These are phyloP conservation scores for Davidsoniella virescens DNA, from an alignment of 2,329 filamentous ascomycete genomes.

Conservation along the genomic window DNA sequence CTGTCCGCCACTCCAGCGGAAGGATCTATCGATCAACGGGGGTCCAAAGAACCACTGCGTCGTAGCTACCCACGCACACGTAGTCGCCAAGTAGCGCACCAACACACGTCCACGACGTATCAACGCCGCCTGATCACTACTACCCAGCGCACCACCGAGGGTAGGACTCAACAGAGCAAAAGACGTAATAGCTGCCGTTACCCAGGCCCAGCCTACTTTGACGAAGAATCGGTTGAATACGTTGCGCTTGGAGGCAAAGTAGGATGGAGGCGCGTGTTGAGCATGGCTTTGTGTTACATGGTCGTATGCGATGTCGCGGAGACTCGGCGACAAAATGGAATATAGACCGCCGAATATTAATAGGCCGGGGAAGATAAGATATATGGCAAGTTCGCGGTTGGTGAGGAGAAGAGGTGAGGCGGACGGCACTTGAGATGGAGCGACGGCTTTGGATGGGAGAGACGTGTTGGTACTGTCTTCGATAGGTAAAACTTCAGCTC, in stretches of 20 bases:
- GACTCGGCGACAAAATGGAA: slow-evolving; percentile 58
- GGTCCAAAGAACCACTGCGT: slow-evolving; percentile 98
- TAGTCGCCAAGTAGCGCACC: slow-evolving; percentile 55
- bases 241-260: slow-evolving; percentile 91
- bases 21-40: slow-evolving; percentile 75
- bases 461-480: too few relatives aligned
- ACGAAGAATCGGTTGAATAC: slow-evolving; percentile 87
- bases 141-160: slow-evolving; percentile 19
- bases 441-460: too few relatives aligned
- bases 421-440: too few relatives aligned
- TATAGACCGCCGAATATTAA: slow-evolving; percentile 72
- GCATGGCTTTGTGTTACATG: slow-evolving; percentile 45
- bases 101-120: slow-evolving; percentile 35
- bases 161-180: slow-evolving; percentile 55
- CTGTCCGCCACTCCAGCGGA: slow-evolving; percentile 71
- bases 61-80: slow-evolving; percentile 64
- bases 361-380: slow-evolving; percentile 59
- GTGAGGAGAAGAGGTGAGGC: slow-evolving; percentile 51
- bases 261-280: slow-evolving; percentile 46
- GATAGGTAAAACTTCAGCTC: slow-evolving; percentile 12
- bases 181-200: slow-evolving; percentile 53
- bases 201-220: slow-evolving; percentile 91
- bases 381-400: slow-evolving; percentile 44
- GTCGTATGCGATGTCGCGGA: slow-evolving; percentile 48
- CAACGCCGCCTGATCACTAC: neutral